phyloP scores from a whole-genome alignment of 169 alveolate genomes.

The Perkinsus olseni region DNA sequence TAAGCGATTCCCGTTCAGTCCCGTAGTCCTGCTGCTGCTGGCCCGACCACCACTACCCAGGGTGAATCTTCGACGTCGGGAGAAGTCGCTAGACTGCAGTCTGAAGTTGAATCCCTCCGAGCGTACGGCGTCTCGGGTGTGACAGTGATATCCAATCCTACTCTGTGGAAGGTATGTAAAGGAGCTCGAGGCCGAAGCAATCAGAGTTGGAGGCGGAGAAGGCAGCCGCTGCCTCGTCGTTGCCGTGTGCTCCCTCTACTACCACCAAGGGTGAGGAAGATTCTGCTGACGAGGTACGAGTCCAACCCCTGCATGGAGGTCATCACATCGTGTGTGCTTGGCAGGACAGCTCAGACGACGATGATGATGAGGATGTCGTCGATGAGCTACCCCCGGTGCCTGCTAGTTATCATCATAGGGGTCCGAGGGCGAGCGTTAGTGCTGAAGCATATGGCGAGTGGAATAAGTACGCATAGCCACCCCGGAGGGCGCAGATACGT shows the following conservation, averaged over 20 bases:
- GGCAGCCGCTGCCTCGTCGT: neutral
- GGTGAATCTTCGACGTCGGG: neutral
- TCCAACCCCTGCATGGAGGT: too few relatives aligned
- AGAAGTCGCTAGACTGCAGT: neutral
- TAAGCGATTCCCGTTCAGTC: neutral
- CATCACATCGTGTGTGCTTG: neutral
- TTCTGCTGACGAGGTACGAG: neutral
- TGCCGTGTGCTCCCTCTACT: neutral
- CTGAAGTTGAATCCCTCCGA: neutral
- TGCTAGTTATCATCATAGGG: neutral
- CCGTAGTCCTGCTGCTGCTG: neutral
- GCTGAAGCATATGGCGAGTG: slow-evolving; percentile 89
- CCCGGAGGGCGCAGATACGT: neutral
- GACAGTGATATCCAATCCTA: too few relatives aligned
- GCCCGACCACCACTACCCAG: neutral
- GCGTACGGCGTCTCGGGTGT: neutral
- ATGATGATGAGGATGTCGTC: slow-evolving; percentile 31
- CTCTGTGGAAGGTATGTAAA: neutral
- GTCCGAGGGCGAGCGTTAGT: slow-evolving; percentile 42
- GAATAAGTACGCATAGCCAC: slow-evolving; percentile 46
- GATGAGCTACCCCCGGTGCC: slow-evolving; percentile 13
- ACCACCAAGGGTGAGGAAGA: neutral
- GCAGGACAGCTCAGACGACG: neutral
- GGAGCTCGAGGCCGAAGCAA: neutral
- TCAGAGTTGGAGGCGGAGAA: neutral